A percentile compares a stretch with the other conserved stretches of the same genome.
These are phyloP conservation scores for Miamiensis avidus DNA, from an alignment of 169 alveolate species.

Conservation along the genomic window DNA sequence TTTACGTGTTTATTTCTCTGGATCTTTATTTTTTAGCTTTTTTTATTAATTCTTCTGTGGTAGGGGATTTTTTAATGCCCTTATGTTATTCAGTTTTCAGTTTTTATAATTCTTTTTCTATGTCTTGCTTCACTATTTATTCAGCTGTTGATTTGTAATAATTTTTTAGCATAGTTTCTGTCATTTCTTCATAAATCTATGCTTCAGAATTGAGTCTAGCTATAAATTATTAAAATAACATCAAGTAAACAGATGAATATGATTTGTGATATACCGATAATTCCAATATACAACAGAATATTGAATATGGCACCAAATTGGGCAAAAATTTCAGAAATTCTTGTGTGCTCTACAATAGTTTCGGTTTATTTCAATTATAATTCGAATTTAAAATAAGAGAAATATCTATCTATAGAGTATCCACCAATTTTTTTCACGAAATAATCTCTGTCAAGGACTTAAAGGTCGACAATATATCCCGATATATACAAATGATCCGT, in stretches of 20 bases:
- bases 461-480: neutral
- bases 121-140: neutral
- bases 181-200: neutral
- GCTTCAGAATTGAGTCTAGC: neutral
- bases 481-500: neutral
- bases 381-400: neutral
- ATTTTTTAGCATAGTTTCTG: too few relatives aligned
- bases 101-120: too few relatives aligned
- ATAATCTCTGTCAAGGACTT: neutral
- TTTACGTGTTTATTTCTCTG: too few relatives aligned
- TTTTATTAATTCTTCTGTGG: too few relatives aligned
- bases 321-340: neutral
- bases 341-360: neutral
- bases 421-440: neutral
- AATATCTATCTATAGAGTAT: neutral
- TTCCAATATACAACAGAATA: neutral
- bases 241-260: neutral
- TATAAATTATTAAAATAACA: too few relatives aligned
- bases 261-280: neutral
- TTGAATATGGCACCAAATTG: neutral
- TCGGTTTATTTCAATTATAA: neutral
- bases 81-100: too few relatives aligned
- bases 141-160: neutral
- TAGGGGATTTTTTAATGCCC: too few relatives aligned
- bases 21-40: too few relatives aligned